These are phyloP conservation scores for Linum lewisii DNA, from an alignment of 345 rosid species.

Conservation along the genomic window DNA sequence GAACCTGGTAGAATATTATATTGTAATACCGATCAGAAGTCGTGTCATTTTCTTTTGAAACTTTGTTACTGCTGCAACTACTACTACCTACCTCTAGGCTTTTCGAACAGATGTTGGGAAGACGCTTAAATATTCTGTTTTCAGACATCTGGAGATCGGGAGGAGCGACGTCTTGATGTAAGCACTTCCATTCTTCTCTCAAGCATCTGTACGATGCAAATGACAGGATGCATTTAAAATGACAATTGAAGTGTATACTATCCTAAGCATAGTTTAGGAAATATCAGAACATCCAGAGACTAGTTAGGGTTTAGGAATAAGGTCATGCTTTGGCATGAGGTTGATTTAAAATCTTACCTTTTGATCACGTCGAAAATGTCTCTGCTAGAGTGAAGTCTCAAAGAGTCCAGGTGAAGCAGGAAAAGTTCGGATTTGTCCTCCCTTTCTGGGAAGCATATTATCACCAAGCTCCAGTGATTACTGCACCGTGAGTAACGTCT, in stretches of 20 bases:
- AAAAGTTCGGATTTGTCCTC: constrained; percentile 70
- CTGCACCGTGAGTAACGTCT: constrained; percentile 28
- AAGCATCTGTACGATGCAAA: constrained; percentile 41
- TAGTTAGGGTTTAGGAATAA: neutral
- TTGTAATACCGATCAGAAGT: constrained; percentile 1
- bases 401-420: constrained; percentile 83
- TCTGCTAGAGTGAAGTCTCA: constrained; percentile 59
- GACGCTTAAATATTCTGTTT: constrained; percentile 43
- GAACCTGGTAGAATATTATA: constrained; percentile 50
- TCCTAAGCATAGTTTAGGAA: neutral
- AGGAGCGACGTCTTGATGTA: constrained; percentile 41
- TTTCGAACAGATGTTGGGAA: constrained; percentile 42
- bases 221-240: constrained; percentile 6
- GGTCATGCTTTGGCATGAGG: no score
- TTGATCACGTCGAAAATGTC: constrained; percentile 51
- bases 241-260: neutral
- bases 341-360: constrained; percentile 43
- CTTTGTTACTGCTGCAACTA: constrained; percentile 1
- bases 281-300: neutral
- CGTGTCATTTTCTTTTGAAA: neutral
- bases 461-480: constrained; percentile 93
- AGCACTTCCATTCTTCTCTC: constrained; percentile 67
- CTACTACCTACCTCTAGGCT: constrained; percentile 31
- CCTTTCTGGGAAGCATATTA: constrained; percentile 76
- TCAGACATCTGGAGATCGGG: constrained; percentile 46